A percentile compares a stretch with the other conserved stretches of the same genome.
phyloP scores from a whole-genome alignment of 371 early-diverging fungal genomes.

The Basidiobolus heterosporus region DNA sequence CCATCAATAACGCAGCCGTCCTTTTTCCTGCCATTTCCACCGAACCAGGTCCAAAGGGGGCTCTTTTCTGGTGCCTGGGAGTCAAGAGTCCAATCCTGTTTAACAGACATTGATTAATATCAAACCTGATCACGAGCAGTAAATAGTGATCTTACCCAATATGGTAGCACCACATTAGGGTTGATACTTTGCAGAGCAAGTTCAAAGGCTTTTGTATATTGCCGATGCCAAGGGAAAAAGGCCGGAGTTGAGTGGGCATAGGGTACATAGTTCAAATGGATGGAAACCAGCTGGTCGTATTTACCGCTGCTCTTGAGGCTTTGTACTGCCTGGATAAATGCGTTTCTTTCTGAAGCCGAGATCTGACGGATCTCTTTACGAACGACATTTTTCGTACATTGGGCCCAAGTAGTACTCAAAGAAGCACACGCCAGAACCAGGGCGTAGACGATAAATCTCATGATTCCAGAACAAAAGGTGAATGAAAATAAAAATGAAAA shows the following conservation, averaged over 20 bases:
- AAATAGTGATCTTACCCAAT: constrained; percentile 12
- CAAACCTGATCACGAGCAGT: not conserved
- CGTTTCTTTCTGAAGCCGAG: not conserved
- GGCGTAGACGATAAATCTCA: too few species aligned
- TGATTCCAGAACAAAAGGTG: too few species aligned
- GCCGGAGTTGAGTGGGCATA: constrained; percentile 3
- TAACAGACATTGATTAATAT: too few species aligned
- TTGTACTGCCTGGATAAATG: constrained; percentile 1
- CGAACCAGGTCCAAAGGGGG: constrained; percentile 7
- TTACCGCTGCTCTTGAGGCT: not conserved
- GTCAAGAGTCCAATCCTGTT: constrained; percentile 18
- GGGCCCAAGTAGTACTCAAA: too few species aligned
- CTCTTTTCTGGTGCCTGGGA: constrained; percentile 6
- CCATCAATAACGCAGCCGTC: constrained; percentile 8
- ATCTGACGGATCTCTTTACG: constrained; percentile 5
- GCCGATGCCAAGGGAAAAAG: constrained; percentile 7
- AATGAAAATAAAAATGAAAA: too few species aligned
- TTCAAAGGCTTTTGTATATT: constrained; percentile 1
- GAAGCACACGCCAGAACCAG: too few species aligned
- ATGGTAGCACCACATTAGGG: constrained; percentile 2
- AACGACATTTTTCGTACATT: too few species aligned
- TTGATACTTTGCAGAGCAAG: constrained; percentile 2
- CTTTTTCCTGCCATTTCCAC: constrained; percentile 7
- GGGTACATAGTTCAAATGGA: not conserved
- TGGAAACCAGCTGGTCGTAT: not conserved